Base-by-base conservation (phyloP, 78 protist genomes). In the Polysphondylium violaceum region DNA sequence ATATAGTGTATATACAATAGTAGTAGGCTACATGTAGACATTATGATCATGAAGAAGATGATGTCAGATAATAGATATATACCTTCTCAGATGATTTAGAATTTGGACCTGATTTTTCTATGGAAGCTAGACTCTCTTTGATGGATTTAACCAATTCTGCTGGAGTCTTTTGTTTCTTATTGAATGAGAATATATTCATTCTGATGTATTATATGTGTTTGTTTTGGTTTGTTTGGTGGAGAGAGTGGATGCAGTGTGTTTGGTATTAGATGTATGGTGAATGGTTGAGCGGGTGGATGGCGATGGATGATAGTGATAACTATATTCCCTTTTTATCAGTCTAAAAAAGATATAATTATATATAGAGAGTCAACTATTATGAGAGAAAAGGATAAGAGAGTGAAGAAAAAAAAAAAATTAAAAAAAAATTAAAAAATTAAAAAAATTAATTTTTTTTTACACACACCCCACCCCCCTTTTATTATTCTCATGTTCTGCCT, bases 121-220 rank as follows among this genome's bases (percentile, higher is more conserved):
- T 87, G 0, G 74, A 36, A 11, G 56, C 23, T 19, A 87, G 23
- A 29, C 63, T 29, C 51, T 87, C 93, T 40, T 87, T 74, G 1
- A 74, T 56, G 14, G 87, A 64, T 41, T 74, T 87, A 0, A 65
- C 93, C 69, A 87, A 65, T 16, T 87, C 93, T 6, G 63, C 8
- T 14, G 93, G 93, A 27, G 93, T 87, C 60, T 87, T 87, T 65
- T 87, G 93, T 29, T 87, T 87, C 69, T 87, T 87, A 69, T 83
- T 83, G 40, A 83, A 83, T 36, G n/a, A n/a, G 41, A 83, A 83
- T 29, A 83, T 83, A 58, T 83, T 83, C 90, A 83, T 83, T 55
- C 36, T 74, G 5, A 14, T 21, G 9, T 5, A 5, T n/a, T 58
- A 19, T 58, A 58, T 58, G 19, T 58, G 8, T 58, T 19, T 58